A percentile compares a stretch with the other conserved stretches of the same genome.
These are phyloP conservation scores for Aspergillus cavernicola DNA, from an alignment of 495 filamentous ascomycete species.

Conservation along the genomic window DNA sequence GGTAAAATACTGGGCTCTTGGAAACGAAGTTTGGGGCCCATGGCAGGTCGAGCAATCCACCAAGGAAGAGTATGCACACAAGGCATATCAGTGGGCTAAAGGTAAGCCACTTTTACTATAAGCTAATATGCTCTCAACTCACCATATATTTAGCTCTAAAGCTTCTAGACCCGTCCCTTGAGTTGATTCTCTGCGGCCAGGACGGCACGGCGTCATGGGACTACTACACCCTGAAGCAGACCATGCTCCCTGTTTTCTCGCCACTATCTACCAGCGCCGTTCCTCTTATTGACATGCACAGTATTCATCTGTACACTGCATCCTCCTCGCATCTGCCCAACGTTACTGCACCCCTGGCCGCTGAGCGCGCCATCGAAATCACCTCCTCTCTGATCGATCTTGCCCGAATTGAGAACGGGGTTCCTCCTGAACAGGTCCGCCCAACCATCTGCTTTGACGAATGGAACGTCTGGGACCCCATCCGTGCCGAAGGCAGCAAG, in stretches of 20 bases:
- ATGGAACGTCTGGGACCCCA: conserved; percentile 83
- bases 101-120: conserved; percentile 19
- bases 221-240: conserved; percentile 64
- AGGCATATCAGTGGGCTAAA: conserved; percentile 77
- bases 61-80: conserved; percentile 70
- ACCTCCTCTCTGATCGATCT: conserved; percentile 66
- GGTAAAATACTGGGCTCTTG: conserved; percentile 64
- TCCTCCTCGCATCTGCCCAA: conserved; percentile 53
- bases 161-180: conserved; percentile 63
- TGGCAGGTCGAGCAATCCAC: conserved; percentile 78
- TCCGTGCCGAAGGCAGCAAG: conserved; percentile 62
- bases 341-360: conserved; percentile 62
- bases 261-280: conserved; percentile 46
- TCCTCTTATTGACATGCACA: conserved; percentile 66
- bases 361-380: conserved; percentile 72
- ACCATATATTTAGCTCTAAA: conserved; percentile 51
- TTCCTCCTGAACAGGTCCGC: conserved; percentile 51
- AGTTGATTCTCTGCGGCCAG: conserved; percentile 68
- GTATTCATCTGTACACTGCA: conserved; percentile 68
- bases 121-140: neutral
- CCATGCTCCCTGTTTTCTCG: conserved; percentile 41
- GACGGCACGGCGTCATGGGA: conserved; percentile 68
- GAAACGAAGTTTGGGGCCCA: conserved; percentile 75
- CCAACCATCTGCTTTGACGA: conserved; percentile 80
- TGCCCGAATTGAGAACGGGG: conserved; percentile 63